Evolutionary conservation across 371 early-diverging fungal genomes (phyloP).

Genomic region (Mortierella sp.): DNA sequence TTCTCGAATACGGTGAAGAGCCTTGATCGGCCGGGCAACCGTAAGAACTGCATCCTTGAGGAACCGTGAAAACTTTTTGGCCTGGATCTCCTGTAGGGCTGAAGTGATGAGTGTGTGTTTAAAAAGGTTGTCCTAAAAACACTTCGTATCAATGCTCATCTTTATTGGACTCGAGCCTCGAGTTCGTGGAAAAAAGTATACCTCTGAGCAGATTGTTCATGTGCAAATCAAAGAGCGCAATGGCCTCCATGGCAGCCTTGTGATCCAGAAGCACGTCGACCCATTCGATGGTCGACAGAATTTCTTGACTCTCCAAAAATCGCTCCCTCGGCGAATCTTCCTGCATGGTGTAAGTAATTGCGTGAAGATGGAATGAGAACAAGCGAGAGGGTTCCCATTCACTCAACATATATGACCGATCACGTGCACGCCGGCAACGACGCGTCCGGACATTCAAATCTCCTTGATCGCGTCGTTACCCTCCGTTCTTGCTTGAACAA

Average conservation of each 20-base stretch:
- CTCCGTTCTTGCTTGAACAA: too few species aligned
- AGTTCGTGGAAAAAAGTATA: conserved; percentile 7
- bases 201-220: conserved; percentile 28
- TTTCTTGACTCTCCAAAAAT: conserved; percentile 38
- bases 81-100: conserved; percentile 25
- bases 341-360: too few species aligned
- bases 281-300: conserved; percentile 51
- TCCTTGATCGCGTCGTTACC: too few species aligned
- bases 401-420: too few species aligned
- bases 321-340: conserved; percentile 35
- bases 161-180: too few species aligned
- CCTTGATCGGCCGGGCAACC: conserved; percentile 37
- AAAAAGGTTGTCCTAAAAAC: too few species aligned
- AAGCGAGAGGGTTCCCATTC: too few species aligned
- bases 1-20: conserved; percentile 29
- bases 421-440: too few species aligned
- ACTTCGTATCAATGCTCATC: too few species aligned
- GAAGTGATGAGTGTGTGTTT: not conserved
- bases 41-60: conserved; percentile 36
- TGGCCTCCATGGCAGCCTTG: conserved; percentile 14
- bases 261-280: conserved; percentile 33
- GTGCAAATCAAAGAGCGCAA: conserved; percentile 34
- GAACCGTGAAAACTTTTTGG: conserved; percentile 43
- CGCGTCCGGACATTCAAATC: too few species aligned
- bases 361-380: too few species aligned